Base-by-base conservation (phyloP, 106 monocot genomes). In the Narthecium ossifragum region DNA sequence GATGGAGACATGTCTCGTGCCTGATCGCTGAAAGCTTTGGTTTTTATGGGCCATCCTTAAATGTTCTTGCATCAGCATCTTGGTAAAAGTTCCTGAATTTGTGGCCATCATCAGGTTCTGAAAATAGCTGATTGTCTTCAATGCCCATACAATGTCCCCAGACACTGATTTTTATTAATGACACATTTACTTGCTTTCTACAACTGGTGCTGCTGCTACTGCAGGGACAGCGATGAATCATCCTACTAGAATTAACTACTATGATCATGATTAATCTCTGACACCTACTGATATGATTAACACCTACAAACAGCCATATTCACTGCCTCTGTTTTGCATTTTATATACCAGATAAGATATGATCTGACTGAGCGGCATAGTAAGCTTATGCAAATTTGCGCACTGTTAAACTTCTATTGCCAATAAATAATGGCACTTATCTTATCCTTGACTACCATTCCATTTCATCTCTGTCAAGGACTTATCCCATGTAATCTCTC, bases 61-160 rank as follows among this genome's bases (percentile, higher is more conserved):
- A 55, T 74, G 60, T 74, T 75, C 55, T 43, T 67, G 54, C 61
- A 55, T 67, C 55, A 47, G 37, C 39, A 43, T 61, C 38, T 25
- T 53, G 55, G 43, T 62, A 68, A 60, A 41, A 54, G 17, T 66
- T 67, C 54, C 31, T 20, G 43, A 15, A 53, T 34, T 46, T 55
- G 37, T 38, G 53, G 39, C 28, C 30, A 60, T 49, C 48, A 41
- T 61, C 31, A 17, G 40, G 53, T 70, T 61, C 70, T 39, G 37
- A 28, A 53, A 27, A 14, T 53, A 34, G 21, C 21, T 39, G 30
- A 62, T 33, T 49, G 13, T 33, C 31, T 33, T 62, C 31, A 49
- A 62, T 49, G 31, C 43, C 43, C 62, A 14, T 13, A 21, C 33
- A 11, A 21, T n/a, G 18, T 5, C 23, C 29, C 34, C 15, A 23